Evolutionary conservation across 305 asterid species (phyloP), one percentile per base, ranked within the genome.

Genomic region (Fraxinus ornus): DNA sequence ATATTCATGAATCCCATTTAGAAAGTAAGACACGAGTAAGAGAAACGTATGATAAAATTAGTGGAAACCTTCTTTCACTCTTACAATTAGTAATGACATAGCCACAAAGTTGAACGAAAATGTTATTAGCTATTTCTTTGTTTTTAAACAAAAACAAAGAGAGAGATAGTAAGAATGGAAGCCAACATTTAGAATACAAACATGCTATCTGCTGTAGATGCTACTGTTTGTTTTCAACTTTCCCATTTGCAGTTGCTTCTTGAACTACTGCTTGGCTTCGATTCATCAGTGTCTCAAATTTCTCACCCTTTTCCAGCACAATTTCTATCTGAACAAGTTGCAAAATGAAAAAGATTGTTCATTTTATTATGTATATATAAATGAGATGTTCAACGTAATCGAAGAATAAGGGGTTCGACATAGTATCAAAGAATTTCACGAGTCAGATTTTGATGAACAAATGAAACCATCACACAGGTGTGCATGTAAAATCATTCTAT

Each of bases 301-400:
- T 94, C 49, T 94, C 97, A 0, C 93, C 90, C 80, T 94, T 94
- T 84, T 89, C 94, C 75, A 92, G 89, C 81, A 93, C 91, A n/a
- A 94, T 94, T 84, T 93, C 96, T 12, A 94, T 94, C 95, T 90
- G 83, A 66, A 79, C 7, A 80, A 60, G 52, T 28, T 1, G 26
- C 35, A 55, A 35, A 47, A 19, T 26, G 21, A 77, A 13, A 30
- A 26, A 35, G 1, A 82, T 86, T 77, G 22, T 19, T 57, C 68
- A 57, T 52, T 24, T 77, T 30, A 28, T 12, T 7, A 2, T 28
- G 17, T 47, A 55, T 24, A 3, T 3, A 32, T 7, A 15, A 21
- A 52, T 1, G 3, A 49, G 6, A 52, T 15, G 68, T 57, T 57
- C 68, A 7, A 21, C 13, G 1, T 47, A 5, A 12, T 76, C 28